Evolutionary conservation across 2,329 filamentous ascomycete genomes (phyloP), one percentile per base, ranked within the genome.

Genomic region (Trichoderma sp.): DNA sequence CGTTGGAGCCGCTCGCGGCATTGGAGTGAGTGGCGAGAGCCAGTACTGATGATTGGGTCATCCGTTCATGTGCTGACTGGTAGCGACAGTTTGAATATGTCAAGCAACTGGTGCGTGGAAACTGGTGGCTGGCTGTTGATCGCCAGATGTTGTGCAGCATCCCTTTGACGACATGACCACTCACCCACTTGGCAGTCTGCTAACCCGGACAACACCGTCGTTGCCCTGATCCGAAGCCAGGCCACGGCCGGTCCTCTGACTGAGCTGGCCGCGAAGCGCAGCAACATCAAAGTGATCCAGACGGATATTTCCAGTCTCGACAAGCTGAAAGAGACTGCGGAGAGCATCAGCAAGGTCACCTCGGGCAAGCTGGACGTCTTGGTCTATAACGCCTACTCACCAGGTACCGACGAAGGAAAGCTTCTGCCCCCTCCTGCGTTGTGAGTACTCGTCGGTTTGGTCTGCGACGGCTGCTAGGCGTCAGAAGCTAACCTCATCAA

Each of bases 161-260:
- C 17, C 17, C n/a, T 14, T n/a, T 2, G 1, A 19, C n/a, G 50
- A 19, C 6, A n/a, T 7, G 14, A 55, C 2, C 17, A 19, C 30
- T 55, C 12, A 55, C 51, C 30, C 5, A 15, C 43, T 26, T 9
- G 7, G 3, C 39, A 56, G 52, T 56, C 52, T 19, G 15, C 15
- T 28, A 39, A 56, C 17, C 10, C 52, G 3, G n/a, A 41, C 10
- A 56, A 56, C 15, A 44, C 21, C 15, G 52, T 56, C 3, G 17
- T 56, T 43, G 52, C 34, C 21, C 44, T 56, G 52, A 56, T 56
- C n/a, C 52, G 52, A 43, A 56, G 19, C 9, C 52, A 56, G 39
- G 52, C 34, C 7, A 56, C 52, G 3, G 52, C 52, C 15, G 52
- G 52, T n/a, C 39, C 15, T 9, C 2, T 56, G 52, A 43, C 44